Conservation (phyloP, 345 rosid species). For the Eucalyptus brandiana region DNA sequence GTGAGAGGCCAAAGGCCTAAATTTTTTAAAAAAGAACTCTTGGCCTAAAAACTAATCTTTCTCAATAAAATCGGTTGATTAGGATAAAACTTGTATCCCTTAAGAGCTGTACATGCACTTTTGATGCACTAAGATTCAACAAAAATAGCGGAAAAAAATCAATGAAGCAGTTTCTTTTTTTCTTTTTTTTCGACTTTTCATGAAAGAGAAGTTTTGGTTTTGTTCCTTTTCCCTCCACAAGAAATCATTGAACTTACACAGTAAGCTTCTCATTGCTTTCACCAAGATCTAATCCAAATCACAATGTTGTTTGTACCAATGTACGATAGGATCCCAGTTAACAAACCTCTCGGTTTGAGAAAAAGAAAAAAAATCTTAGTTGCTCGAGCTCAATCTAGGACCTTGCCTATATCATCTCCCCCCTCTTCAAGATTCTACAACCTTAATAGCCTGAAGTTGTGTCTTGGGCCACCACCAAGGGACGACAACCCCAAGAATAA, state of each 20-base stretch:
- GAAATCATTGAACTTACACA: neutral
- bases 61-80: fast-evolving
- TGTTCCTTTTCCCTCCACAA: neutral
- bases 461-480: no score
- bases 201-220: neutral
- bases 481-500: neutral
- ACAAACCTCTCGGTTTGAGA: no score
- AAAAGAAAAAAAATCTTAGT: no score
- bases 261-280: neutral
- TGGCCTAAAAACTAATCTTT: neutral
- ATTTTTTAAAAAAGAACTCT: neutral
- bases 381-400: no score
- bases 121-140: neutral
- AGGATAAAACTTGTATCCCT: neutral
- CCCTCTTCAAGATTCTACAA: neutral
- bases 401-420: neutral
- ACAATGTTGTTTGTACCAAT: neutral
- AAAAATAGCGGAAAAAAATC: no score
- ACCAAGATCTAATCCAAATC: neutral
- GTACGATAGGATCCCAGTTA: no score
- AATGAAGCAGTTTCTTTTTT: no score
- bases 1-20: no score
- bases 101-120: neutral
- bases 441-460: no score
- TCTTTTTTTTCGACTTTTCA: neutral